Percentiles rank a stretch among this genome's conserved stretches.
Evolutionary conservation across 441 rosid species (phyloP).

Genomic region (Eugenia klotzschiana): DNA sequence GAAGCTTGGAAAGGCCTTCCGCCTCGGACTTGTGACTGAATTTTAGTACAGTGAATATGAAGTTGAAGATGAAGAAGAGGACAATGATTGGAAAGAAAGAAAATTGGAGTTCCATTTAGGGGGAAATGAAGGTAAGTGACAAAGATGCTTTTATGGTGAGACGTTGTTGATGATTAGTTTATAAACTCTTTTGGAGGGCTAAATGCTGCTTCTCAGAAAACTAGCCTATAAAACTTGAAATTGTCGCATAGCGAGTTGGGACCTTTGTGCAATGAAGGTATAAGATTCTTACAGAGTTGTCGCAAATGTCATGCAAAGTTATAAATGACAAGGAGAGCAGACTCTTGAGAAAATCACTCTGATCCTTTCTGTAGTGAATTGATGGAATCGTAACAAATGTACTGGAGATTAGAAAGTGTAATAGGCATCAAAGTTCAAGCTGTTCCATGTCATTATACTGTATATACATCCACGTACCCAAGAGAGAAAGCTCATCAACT

Average conservation of each 20-base stretch:
- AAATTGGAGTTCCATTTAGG: background rate
- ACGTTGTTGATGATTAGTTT: background rate
- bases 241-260: background rate
- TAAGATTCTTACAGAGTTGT: background rate
- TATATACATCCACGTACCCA: background rate
- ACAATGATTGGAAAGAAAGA: background rate
- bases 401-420: background rate
- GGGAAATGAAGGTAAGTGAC: background rate
- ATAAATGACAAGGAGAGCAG: background rate
- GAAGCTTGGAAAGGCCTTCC: too few relatives aligned
- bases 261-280: background rate
- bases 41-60: too few relatives aligned
- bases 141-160: background rate
- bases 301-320: too few relatives aligned
- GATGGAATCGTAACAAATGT: background rate
- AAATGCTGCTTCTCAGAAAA: background rate
- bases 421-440: background rate
- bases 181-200: background rate
- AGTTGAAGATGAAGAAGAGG: too few relatives aligned
- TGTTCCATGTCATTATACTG: background rate
- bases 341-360: background rate
- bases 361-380: background rate
- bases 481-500: background rate
- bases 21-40: too few relatives aligned
- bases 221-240: background rate